Evolutionary conservation across 2,329 filamentous ascomycete species (phyloP).

Genomic region (Fusarium robinianum): DNA sequence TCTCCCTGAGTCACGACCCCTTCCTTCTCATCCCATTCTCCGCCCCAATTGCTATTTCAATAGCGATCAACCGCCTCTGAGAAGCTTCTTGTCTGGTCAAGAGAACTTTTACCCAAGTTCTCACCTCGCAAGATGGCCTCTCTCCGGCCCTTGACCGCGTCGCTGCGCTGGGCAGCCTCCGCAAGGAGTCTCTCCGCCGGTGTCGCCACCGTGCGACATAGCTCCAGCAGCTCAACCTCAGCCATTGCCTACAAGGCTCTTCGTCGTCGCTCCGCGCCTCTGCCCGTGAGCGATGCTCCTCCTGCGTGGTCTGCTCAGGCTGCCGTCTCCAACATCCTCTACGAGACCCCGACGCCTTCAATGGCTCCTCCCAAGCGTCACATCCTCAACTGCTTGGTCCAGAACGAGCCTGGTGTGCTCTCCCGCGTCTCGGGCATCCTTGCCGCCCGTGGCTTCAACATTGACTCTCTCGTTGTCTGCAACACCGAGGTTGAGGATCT

Average conservation of each 20-base stretch:
- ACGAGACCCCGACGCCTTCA: slow-evolving; percentile 91
- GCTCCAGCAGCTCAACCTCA: slow-evolving; percentile 72
- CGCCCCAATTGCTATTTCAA: slow-evolving; percentile 26
- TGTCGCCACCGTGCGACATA: slow-evolving; percentile 42
- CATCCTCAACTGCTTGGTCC: slow-evolving; percentile 96
- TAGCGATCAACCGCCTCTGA: slow-evolving; percentile 24
- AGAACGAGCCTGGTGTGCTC: slow-evolving; percentile 97
- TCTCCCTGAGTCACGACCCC: slow-evolving; percentile 33
- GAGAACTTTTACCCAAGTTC: slow-evolving; percentile 30
- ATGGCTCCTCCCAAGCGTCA: slow-evolving; percentile 87
- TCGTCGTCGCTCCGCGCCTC: slow-evolving; percentile 84
- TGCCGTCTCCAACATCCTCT: slow-evolving; percentile 96
- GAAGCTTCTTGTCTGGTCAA: slow-evolving; percentile 35
- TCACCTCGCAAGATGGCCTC: slow-evolving; percentile 48
- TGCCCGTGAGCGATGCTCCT: slow-evolving; percentile 75
- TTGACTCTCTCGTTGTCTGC: slow-evolving; percentile 96
- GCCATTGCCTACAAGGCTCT: slow-evolving; percentile 97
- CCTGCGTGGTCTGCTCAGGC: slow-evolving; percentile 88
- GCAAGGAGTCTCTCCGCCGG: slow-evolving; percentile 37
- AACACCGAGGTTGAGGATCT: slow-evolving; percentile 96
- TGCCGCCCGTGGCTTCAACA: slow-evolving; percentile 97
- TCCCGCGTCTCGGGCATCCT: slow-evolving; percentile 96
- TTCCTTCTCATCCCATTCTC: slow-evolving; percentile 11
- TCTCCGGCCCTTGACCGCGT: slow-evolving; percentile 49
- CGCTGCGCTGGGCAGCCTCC: slow-evolving; percentile 44